Percentiles rank a stretch among this genome's conserved stretches.
These are phyloP conservation scores for Fusarium zealandicum DNA, from an alignment of 2,329 filamentous ascomycete species.

Conservation along the genomic window DNA sequence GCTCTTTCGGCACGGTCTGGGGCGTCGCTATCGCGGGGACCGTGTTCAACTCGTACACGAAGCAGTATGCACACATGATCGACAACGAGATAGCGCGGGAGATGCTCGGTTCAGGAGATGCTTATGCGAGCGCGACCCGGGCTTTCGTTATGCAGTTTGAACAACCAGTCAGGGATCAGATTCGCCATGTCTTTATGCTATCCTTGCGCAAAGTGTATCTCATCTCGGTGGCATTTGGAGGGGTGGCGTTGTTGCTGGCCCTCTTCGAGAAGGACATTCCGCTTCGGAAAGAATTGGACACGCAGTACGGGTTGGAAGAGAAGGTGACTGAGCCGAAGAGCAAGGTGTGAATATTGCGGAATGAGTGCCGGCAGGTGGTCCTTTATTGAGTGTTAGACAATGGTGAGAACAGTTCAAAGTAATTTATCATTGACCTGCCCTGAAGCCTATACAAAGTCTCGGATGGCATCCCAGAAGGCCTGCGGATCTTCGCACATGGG, in stretches of 20 bases:
- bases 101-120: slow-evolving; percentile 37
- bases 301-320: slow-evolving; percentile 40
- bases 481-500: slow-evolving; percentile 82
- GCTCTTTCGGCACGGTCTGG: slow-evolving; percentile 54
- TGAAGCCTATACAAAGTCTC: slow-evolving; percentile 58
- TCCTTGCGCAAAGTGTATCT: slow-evolving; percentile 37
- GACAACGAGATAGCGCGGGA: slow-evolving; percentile 23
- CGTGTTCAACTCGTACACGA: slow-evolving; percentile 48
- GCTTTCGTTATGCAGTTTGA: slow-evolving; percentile 36
- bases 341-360: neutral
- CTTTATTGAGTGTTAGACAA: too few species aligned
- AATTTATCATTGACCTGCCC: neutral
- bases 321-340: neutral
- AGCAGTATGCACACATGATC: slow-evolving; percentile 33
- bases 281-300: slow-evolving; percentile 40
- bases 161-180: slow-evolving; percentile 23
- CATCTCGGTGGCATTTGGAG: slow-evolving; percentile 32
- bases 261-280: slow-evolving; percentile 40
- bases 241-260: slow-evolving; percentile 32
- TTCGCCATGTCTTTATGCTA: slow-evolving; percentile 38
- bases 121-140: slow-evolving; percentile 41
- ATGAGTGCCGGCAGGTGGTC: too few species aligned
- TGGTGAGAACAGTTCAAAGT: too few species aligned
- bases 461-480: slow-evolving; percentile 71
- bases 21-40: slow-evolving; percentile 54